These are phyloP conservation scores for Trichoderma aggressivum DNA, from an alignment of 2,329 filamentous ascomycete genomes.

Conservation along the genomic window DNA sequence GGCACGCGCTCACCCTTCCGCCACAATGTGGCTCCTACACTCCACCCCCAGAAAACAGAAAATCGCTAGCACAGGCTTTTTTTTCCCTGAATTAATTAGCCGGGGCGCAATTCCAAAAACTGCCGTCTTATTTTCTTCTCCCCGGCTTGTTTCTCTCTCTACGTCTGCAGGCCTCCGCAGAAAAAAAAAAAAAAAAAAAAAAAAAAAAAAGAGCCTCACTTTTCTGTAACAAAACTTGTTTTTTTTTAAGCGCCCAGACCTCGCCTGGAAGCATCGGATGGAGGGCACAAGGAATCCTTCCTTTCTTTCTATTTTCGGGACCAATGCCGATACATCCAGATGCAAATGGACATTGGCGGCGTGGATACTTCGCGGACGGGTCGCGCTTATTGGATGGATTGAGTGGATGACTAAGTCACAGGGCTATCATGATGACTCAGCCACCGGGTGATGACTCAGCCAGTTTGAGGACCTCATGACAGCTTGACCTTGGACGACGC, in stretches of 20 bases:
- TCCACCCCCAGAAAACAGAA: neutral
- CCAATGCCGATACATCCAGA: neutral
- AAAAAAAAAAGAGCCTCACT: neutral
- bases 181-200: neutral
- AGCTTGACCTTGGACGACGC: neutral
- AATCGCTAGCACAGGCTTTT: neutral
- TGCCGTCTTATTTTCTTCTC: neutral
- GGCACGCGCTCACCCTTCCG: neutral
- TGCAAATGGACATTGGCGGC: neutral
- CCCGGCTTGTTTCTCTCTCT: neutral
- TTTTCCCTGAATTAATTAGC: neutral
- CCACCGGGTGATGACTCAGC: neutral
- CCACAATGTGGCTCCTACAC: neutral
- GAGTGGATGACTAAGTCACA: neutral
- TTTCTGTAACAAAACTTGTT: neutral
- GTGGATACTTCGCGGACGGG: neutral
- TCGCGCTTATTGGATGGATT: neutral
- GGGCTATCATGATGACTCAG: neutral
- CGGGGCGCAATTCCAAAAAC: neutral
- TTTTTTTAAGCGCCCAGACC: neutral
- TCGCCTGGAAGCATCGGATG: neutral
- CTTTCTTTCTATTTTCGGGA: neutral
- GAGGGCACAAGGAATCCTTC: neutral
- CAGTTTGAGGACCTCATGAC: neutral
- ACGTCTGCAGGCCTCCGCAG: neutral